Evolutionary conservation across 2,329 filamentous ascomycete genomes (phyloP), one percentile per base, ranked within the genome.

Genomic region (Tothia fuscella): DNA sequence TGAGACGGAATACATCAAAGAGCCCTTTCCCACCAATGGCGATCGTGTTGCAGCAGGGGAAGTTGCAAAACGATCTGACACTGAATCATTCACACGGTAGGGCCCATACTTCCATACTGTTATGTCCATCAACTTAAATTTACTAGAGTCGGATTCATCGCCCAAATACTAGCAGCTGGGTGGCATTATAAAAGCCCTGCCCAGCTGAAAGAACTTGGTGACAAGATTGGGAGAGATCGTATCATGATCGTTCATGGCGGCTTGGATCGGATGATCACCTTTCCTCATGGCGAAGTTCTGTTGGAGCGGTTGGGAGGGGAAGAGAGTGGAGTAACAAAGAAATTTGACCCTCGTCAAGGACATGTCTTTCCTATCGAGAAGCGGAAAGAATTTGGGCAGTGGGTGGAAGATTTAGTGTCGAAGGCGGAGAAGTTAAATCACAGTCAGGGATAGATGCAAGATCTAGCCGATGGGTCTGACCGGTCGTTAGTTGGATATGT

Each of bases 21-120:
- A 66, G 28, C 60, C 58, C 6, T 93, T 91, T 57, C 71, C 71
- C 4, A 84, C 70, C 40, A 91, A 89, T 55, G 86, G 78, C 45
- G 82, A 91, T 63, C 79, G 87, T 4, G 89, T 87, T 54, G 79
- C 82, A 20, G 86, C 87, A 0, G 76, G 80, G 49, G 85, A 93
- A 60, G 60, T 93, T 48, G 67, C 66, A 53, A 93, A 93, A 65
- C 71, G 81, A 14, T 62, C 67, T 13, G 70, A 82, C 44, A 62
- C 68, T 1, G 63, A 67, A 1, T 65, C 66, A 5, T 89, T 86
- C 56, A 74, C 72, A 10, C n/a, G n/a, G n/a, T n/a, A n/a, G n/a
- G n/a, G n/a, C n/a, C 10, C 10, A 14, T 29, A 29, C 10, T 14
- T 10, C 13, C 26, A 10, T 29, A 10, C 26, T 29, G 26, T 14